Percentiles rank a stretch among this genome's conserved stretches.
Conservation (phyloP, 768 basidiomycete genomes). For the Auricularia auricula-judae region DNA sequence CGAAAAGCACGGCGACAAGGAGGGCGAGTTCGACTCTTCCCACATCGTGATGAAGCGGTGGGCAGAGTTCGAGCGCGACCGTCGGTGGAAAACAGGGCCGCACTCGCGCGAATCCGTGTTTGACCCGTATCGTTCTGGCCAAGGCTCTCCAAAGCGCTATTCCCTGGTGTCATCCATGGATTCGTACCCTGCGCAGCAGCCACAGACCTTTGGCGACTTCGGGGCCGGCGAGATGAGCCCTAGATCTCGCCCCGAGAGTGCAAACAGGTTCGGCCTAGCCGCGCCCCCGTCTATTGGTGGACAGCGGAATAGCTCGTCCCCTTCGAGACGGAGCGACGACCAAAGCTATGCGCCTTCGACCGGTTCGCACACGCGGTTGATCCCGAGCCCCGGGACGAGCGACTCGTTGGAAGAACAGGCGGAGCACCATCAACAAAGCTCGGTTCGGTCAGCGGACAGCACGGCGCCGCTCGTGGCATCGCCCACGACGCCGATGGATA, state of each 20-base stretch:
- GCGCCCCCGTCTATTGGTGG: neutral
- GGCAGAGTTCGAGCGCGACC: slow-evolving; percentile 95
- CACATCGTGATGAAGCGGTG: slow-evolving; percentile 99
- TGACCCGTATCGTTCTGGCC: slow-evolving; percentile 12
- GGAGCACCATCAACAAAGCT: neutral
- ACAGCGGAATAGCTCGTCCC: neutral
- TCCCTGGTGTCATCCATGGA: slow-evolving; percentile 2
- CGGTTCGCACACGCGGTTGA: neutral
- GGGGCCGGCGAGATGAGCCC: neutral
- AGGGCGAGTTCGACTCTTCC: slow-evolving; percentile 92
- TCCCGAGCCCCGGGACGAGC: neutral
- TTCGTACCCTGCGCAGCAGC: slow-evolving; percentile 1
- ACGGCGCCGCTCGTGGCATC: neutral
- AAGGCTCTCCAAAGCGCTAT: slow-evolving; percentile 44
- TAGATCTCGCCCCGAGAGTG: neutral
- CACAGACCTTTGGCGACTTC: neutral
- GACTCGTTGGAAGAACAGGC: neutral
- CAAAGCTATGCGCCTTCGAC: neutral
- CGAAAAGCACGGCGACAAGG: slow-evolving; percentile 76
- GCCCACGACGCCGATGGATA: neutral
- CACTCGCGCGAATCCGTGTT: slow-evolving; percentile 74
- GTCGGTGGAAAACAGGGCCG: slow-evolving; percentile 82
- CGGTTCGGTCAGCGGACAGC: neutral
- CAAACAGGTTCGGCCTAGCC: neutral
- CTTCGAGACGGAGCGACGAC: neutral